Conservation (phyloP, 1,139 yeast genomes). For the Sugiyamaella pinicola region DNA sequence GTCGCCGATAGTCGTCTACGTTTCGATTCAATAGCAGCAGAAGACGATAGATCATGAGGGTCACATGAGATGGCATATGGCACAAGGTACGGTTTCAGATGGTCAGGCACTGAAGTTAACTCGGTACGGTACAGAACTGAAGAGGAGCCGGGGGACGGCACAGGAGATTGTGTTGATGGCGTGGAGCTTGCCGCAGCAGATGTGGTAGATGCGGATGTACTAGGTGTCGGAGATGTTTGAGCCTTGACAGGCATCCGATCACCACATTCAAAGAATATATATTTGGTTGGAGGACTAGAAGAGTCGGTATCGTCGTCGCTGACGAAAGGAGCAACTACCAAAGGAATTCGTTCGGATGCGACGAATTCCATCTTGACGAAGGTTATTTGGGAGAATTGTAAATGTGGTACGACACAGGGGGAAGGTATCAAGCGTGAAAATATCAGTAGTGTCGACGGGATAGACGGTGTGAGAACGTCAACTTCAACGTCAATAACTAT, state of each 20-base stretch:
- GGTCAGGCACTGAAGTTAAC: slow-evolving; percentile 15
- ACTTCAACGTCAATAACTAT: too few relatives aligned
- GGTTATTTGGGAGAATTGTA: too few relatives aligned
- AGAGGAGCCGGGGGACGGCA: slow-evolving; percentile 14
- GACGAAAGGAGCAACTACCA: slow-evolving; percentile 19
- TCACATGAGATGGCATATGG: slow-evolving; percentile 11
- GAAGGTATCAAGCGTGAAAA: too few relatives aligned
- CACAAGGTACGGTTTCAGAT: slow-evolving; percentile 17
- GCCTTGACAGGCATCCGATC: slow-evolving; percentile 11
- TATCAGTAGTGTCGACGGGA: too few relatives aligned
- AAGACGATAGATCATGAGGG: neutral
- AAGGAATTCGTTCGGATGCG: slow-evolving; percentile 10
- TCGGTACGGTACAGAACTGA: slow-evolving; percentile 18
- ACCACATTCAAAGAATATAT: slow-evolving; percentile 17
- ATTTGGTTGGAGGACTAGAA: neutral
- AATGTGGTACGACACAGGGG: too few relatives aligned
- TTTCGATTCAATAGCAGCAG: slow-evolving; percentile 5
- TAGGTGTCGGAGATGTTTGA: neutral
- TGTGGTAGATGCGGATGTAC: neutral
- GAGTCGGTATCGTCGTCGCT: neutral
- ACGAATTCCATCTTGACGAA: slow-evolving; percentile 4
- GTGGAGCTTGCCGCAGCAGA: neutral
- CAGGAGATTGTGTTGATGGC: slow-evolving; percentile 8
- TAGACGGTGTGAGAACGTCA: too few relatives aligned
- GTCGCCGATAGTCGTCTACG: slow-evolving; percentile 15